Evolutionary conservation across 306 rosid species (phyloP).

Genomic region (Pyrus communis): DNA sequence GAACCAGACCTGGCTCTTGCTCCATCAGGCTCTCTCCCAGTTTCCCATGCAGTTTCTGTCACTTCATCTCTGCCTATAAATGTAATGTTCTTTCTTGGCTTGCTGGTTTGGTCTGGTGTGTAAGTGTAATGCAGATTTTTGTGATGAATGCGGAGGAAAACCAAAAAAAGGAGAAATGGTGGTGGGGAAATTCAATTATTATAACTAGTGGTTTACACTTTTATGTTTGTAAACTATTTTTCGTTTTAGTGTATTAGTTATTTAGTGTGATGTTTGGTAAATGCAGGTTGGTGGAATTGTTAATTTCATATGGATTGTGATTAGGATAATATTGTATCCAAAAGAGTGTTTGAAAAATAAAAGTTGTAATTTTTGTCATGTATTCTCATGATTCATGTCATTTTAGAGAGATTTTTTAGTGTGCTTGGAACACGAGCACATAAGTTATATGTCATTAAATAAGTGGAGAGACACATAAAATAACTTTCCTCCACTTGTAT

Average conservation of each 20-base stretch:
- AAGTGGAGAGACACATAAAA: too few species aligned
- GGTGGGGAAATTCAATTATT: conserved; percentile 23
- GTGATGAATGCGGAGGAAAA: neutral
- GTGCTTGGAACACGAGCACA: too few species aligned
- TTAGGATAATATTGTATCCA: conserved; percentile 5
- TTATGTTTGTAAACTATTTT: conserved; percentile 14
- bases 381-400: neutral
- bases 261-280: conserved; percentile 15
- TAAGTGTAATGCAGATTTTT: conserved; percentile 3
- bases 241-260: neutral
- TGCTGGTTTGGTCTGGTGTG: conserved; percentile 12
- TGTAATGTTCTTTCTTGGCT: conserved; percentile 7
- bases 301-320: neutral
- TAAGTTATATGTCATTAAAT: too few species aligned
- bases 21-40: conserved; percentile 32
- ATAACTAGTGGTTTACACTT: conserved; percentile 20
- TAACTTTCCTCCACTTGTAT: too few species aligned
- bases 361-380: neutral
- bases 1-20: conserved; percentile 22
- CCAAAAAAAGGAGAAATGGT: neutral
- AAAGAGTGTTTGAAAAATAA: neutral
- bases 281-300: conserved; percentile 5
- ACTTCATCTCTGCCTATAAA: conserved; percentile 1
- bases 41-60: conserved; percentile 15
- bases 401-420: too few species aligned